These are phyloP conservation scores for Neonothopanus nambi DNA, from an alignment of 1,284 basidiomycete species.

Conservation along the genomic window DNA sequence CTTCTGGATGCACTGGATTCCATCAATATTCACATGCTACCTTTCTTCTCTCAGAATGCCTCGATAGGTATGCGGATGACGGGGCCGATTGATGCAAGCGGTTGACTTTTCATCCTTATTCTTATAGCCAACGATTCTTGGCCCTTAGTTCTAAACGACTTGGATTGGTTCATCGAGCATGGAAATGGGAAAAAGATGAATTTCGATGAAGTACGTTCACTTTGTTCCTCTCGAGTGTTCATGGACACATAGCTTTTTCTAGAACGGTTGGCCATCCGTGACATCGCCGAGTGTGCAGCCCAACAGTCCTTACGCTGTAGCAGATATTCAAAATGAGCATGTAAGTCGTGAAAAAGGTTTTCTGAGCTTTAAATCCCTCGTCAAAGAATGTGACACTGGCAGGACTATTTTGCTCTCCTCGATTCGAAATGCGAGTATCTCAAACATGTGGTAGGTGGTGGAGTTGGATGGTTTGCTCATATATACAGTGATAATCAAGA, in stretches of 20 bases:
- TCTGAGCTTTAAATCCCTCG: background rate
- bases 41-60: slow-evolving; percentile 67
- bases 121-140: slow-evolving; percentile 52
- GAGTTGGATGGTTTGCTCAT: slow-evolving; percentile 80
- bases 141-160: slow-evolving; percentile 56
- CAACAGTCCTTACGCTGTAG: slow-evolving; percentile 54
- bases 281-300: slow-evolving; percentile 61
- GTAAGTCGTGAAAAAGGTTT: slow-evolving; percentile 35
- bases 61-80: slow-evolving; percentile 47
- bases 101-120: slow-evolving; percentile 3
- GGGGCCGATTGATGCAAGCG: background rate
- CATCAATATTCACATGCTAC: slow-evolving; percentile 72
- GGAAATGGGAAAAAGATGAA: slow-evolving; percentile 72
- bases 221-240: background rate
- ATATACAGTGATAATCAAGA: slow-evolving; percentile 69
- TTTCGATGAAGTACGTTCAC: slow-evolving; percentile 51
- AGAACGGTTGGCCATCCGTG: slow-evolving; percentile 76
- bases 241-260: slow-evolving; percentile 5
- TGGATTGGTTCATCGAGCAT: slow-evolving; percentile 60
- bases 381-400: slow-evolving; percentile 1
- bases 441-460: slow-evolving; percentile 57
- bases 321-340: slow-evolving; percentile 58
- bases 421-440: slow-evolving; percentile 61
- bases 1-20: slow-evolving; percentile 66
- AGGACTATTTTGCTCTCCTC: slow-evolving; percentile 65